Percentiles rank a stretch among this genome's conserved stretches.
Evolutionary conservation across 768 basidiomycete species (phyloP).

Genomic region (Arthromyces matolae): DNA sequence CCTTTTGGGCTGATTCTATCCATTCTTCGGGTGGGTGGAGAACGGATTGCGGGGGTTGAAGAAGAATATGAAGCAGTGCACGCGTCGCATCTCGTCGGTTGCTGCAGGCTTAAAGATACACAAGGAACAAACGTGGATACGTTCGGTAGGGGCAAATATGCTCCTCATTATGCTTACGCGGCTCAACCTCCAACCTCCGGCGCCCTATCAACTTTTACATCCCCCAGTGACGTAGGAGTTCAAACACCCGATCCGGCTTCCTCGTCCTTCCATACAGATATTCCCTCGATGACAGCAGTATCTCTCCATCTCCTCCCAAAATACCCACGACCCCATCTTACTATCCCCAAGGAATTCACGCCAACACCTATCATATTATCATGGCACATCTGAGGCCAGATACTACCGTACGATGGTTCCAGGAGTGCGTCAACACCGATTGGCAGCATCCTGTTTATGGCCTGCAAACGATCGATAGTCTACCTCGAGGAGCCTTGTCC

Average conservation of each 20-base stretch:
- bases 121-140: too few relatives aligned
- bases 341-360: neutral
- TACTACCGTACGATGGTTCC: constrained; percentile 53
- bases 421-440: constrained; percentile 45
- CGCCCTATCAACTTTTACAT: too few relatives aligned
- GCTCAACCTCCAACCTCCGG: too few relatives aligned
- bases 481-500: constrained; percentile 18
- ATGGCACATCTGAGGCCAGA: constrained; percentile 51
- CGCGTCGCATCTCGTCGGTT: too few relatives aligned
- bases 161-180: too few relatives aligned
- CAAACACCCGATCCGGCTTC: too few relatives aligned
- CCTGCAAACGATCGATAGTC: constrained; percentile 45
- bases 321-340: neutral
- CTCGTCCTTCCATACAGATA: too few relatives aligned
- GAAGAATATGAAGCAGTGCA: too few relatives aligned
- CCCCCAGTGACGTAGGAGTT: too few relatives aligned
- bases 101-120: too few relatives aligned
- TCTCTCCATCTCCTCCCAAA: neutral
- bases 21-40: constrained; percentile 47
- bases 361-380: constrained; percentile 13
- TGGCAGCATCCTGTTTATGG: constrained; percentile 57
- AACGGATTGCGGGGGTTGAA: constrained; percentile 30
- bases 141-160: too few relatives aligned
- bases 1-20: constrained; percentile 46
- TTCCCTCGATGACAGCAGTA: too few relatives aligned